Base-by-base conservation (phyloP, 352 stramenopile genomes). In the Phytophthora capsici region DNA sequence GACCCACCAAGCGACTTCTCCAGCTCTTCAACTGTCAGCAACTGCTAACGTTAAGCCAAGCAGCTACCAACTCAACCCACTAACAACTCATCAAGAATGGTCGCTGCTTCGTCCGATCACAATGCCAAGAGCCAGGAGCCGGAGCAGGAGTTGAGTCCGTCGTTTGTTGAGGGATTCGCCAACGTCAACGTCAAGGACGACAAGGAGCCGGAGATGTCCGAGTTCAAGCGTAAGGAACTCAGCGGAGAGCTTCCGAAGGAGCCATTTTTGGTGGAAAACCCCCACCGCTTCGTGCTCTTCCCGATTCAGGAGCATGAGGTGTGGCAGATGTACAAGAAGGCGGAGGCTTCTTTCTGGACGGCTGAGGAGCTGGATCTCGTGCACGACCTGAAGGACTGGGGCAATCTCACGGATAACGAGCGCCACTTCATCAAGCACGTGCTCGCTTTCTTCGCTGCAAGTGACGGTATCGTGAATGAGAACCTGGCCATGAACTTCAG, bases 271-370 rank as follows among this genome's bases (percentile, higher is more conserved):
- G 78, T 83, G 25, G 96, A 98, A 73, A 99, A 99, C 75, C 95
- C 96, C 34, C 91, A 97, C 71, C 86, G 97, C 9, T 99, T 99
- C 75, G 96, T 99, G 61, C 82, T 99, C 16, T 99, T 99, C 82
- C 97, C 97, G 10, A 99, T 99, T 82, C 84, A 99, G 78, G 88
- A 99, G 69, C 82, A 88, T 38, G 95, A 99, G 10, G 93, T 99
- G 78, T 99, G 98, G 98, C 74, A 96, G 54, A 99, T 99, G 95
- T 99, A 99, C 93, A 99, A 99, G 87, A 99, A 99, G 69, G 97
- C 97, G 5, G 97, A 99, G 73, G 97, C 97, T 17, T 98, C 84
- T 53, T 99, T 99, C 84, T 99, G 98, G 98, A 99, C 98, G 19
- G 97, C 96, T 8, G 98, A 99, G 72, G 98, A 99, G 82, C 85